A percentile compares a stretch with the other conserved stretches of the same genome.
These are phyloP conservation scores for Rhizopogon vinicolor DNA, from an alignment of 768 basidiomycete species.

Conservation along the genomic window DNA sequence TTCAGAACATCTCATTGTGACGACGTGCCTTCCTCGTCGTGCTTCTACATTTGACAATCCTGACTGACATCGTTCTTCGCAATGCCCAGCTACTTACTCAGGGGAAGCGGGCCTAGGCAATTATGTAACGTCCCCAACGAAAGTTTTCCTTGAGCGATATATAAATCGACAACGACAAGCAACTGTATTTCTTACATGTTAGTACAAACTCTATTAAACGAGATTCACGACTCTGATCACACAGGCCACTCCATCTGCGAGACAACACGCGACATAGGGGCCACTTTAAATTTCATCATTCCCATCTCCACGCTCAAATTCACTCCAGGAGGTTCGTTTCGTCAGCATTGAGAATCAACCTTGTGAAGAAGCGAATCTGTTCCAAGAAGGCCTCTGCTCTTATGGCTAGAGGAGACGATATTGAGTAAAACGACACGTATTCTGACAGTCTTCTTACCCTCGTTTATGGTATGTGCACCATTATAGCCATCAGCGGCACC, in stretches of 20 bases:
- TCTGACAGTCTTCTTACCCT: constrained; percentile 13
- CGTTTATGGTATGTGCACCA: constrained; percentile 25
- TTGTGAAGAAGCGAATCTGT: constrained; percentile 27
- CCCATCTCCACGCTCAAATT: neutral
- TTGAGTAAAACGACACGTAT: constrained; percentile 6
- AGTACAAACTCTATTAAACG: neutral
- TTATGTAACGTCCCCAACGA: constrained; percentile 9
- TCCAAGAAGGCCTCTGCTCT: constrained; percentile 25
- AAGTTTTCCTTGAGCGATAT: neutral
- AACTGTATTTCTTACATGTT: neutral
- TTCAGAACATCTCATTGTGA: neutral
- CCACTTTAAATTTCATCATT: neutral
- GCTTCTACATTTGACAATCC: neutral
- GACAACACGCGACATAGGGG: neutral
- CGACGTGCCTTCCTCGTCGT: neutral
- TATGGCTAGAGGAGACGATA: constrained; percentile 14
- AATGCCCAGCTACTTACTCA: neutral
- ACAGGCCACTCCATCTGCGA: neutral
- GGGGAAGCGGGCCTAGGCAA: too few relatives aligned
- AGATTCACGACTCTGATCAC: neutral
- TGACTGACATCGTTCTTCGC: neutral
- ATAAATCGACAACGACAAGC: neutral
- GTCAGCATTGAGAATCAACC: constrained; percentile 29
- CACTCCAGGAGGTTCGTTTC: constrained; percentile 17
- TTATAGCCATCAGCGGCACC: constrained; percentile 28